A percentile compares a stretch with the other conserved stretches of the same genome.
phyloP scores from a whole-genome alignment of 352 stramenopile genomes.

The Phytophthora pluvialis region DNA sequence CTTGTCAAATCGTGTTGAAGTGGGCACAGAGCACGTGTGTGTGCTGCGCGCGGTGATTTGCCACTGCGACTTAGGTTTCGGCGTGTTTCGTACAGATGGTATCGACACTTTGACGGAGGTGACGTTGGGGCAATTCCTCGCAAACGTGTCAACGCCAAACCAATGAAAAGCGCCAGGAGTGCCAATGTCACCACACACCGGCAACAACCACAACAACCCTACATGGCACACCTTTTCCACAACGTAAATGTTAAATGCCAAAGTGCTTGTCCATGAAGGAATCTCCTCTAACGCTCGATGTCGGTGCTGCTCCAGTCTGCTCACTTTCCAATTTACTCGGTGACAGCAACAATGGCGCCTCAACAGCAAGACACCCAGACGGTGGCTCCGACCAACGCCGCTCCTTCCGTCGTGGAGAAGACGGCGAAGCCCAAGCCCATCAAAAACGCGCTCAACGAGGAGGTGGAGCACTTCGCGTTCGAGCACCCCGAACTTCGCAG shows the following conservation, averaged over 20 bases:
- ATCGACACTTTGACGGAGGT: conserved; percentile 8
- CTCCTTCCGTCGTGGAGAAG: conserved; percentile 4
- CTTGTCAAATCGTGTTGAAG: conserved; percentile 2
- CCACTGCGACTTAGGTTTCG: conserved; percentile 12
- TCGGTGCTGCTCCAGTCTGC: not conserved
- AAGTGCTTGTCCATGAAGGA: not conserved
- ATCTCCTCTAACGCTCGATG: not conserved
- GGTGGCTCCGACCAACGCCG: not conserved
- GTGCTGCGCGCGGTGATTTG: conserved; percentile 1
- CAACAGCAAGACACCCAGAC: conserved; percentile 27
- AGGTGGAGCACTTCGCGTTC: conserved; percentile 27
- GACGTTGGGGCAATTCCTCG: conserved; percentile 4
- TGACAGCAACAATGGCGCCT: conserved; percentile 35
- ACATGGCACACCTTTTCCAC: conserved; percentile 20
- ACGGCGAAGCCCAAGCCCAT: conserved; percentile 18
- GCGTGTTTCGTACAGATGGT: conserved; percentile 2
- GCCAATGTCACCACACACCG: conserved; percentile 17
- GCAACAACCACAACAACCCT: conserved; percentile 6
- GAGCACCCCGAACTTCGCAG: conserved; percentile 23
- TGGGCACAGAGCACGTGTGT: conserved; percentile 7
- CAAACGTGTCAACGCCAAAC: conserved; percentile 14
- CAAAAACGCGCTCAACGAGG: conserved; percentile 34
- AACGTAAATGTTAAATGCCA: not conserved
- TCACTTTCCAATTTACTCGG: conserved; percentile 30
- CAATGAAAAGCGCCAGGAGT: conserved; percentile 24